Conservation (phyloP, 2,329 filamentous ascomycete genomes). For the Achaetomium macrosporum region DNA sequence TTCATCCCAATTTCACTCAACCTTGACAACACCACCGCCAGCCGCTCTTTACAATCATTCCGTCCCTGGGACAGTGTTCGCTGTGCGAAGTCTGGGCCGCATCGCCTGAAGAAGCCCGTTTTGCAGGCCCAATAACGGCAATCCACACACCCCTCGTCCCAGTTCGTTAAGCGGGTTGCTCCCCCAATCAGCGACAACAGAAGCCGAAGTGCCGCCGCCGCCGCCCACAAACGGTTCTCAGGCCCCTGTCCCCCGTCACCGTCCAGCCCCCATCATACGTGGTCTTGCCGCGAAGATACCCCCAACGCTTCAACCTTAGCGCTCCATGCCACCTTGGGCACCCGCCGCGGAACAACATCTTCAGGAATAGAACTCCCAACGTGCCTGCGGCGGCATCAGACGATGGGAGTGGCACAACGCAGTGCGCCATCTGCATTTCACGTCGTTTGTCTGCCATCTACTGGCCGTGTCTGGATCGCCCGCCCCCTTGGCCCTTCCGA, state of each 20-base stretch:
- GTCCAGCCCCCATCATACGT: conserved; percentile 19
- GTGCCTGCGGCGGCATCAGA: conserved; percentile 16
- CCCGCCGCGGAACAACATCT: conserved; percentile 11
- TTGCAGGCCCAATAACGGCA: conserved; percentile 20
- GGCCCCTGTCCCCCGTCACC: too few species aligned
- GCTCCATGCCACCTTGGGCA: conserved; percentile 13
- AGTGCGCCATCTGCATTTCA: conserved; percentile 7
- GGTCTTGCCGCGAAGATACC: conserved; percentile 9
- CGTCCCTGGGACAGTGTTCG: background rate
- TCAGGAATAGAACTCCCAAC: conserved; percentile 20
- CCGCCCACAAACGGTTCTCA: conserved; percentile 19
- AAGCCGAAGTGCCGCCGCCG: conserved; percentile 16
- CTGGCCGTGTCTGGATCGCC: conserved; percentile 7
- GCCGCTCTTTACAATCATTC: background rate
- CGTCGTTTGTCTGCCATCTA: conserved; percentile 2
- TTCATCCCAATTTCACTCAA: background rate
- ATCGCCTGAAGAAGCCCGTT: background rate
- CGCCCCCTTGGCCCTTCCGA: background rate
- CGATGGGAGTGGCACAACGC: conserved; percentile 20
- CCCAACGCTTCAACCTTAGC: background rate
- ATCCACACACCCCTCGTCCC: conserved; percentile 22
- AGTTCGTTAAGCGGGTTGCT: conserved; percentile 17
- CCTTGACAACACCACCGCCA: background rate
- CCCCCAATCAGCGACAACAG: conserved; percentile 24
- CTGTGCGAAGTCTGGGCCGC: background rate